Evolutionary conservation across 192 early-diverging fungal genomes (phyloP), one percentile per base, ranked within the genome.

Genomic region (Gorgonomyces haynaldii): DNA sequence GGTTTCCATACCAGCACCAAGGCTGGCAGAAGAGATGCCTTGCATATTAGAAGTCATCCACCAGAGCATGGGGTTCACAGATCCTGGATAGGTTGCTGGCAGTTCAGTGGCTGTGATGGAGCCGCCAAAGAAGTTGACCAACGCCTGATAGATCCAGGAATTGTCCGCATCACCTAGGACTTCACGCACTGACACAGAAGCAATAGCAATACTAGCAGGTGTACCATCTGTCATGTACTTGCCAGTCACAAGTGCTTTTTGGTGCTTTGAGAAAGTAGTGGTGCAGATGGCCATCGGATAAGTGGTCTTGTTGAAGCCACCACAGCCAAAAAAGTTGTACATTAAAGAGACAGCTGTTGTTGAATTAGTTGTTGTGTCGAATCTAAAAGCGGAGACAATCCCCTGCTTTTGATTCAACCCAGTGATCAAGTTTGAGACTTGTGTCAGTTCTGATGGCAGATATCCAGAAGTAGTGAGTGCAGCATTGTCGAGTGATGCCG

Each of bases 101-200:
- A 37, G 37, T 5, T 13, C 15, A 15, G 15, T 15, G 6, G 10
- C 6, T 4, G 37, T 17, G 19, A 37, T 37, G 13, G 37, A 17
- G 10, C 37, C 37, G 10, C 42, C 42, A 24, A 44, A 44, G 4
- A 30, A n/a, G 19, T 44, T 44, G 12, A 44, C 28, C 24, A 44
- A 44, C 0, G 42, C 17, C 25, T 44, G 16, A 17, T 44, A 44
- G 17, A 44, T 1, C 42, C 42, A 44, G 6, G 37, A 17, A 37
- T 17, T 37, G 19, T 37, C 19, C 6, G 37, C 37, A 17, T 6
- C n/a, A 5, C 4, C 15, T 37, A 13, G n/a, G 19, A 17, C 19
- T 0, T 15, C 19, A 17, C 13, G n/a, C 6, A 37, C 15, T 13
- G 37, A 17, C 5, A 17, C 6, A 6, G 19, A 17, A 7, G 37